A percentile compares a stretch with the other conserved stretches of the same genome.
Conservation (phyloP, 2,329 filamentous ascomycete genomes). For the Chaetomium olivaceum region DNA sequence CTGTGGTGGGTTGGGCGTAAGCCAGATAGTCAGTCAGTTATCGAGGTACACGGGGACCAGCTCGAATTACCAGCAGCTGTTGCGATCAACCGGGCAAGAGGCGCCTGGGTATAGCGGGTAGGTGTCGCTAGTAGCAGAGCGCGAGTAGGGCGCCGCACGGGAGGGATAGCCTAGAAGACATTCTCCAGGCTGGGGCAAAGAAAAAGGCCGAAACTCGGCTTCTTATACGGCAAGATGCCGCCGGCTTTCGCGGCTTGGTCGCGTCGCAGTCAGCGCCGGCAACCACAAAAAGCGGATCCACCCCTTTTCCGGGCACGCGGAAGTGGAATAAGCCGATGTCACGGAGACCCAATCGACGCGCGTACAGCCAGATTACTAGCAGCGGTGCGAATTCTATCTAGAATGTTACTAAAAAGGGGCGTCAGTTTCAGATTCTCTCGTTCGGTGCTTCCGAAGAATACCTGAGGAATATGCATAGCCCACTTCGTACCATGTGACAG, state of each 20-base stretch:
- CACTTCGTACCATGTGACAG: not conserved
- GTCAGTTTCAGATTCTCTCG: not conserved
- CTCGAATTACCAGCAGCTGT: slow-evolving; percentile 27
- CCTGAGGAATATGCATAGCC: not conserved
- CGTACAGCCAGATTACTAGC: too few species aligned
- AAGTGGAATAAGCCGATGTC: not conserved
- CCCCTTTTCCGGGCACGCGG: slow-evolving; percentile 1
- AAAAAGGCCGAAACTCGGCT: not conserved
- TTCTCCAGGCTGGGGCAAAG: not conserved
- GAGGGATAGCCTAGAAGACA: slow-evolving; percentile 25
- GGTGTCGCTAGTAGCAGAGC: not conserved
- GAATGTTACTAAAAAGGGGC: not conserved
- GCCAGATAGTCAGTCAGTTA: not conserved
- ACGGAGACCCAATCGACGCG: not conserved
- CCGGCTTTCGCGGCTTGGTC: slow-evolving; percentile 12
- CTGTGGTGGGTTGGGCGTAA: slow-evolving; percentile 22
- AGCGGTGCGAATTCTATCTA: not conserved
- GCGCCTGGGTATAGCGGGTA: not conserved
- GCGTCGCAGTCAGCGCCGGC: not conserved
- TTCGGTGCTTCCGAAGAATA: not conserved
- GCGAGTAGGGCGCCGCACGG: slow-evolving; percentile 22
- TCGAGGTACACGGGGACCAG: not conserved
- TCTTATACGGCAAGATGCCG: slow-evolving; percentile 13
- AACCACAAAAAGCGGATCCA: slow-evolving; percentile 7
- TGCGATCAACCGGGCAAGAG: slow-evolving; percentile 23